Base-by-base conservation (phyloP, 805 yeast species). In the Huiozyma sinensis region DNA sequence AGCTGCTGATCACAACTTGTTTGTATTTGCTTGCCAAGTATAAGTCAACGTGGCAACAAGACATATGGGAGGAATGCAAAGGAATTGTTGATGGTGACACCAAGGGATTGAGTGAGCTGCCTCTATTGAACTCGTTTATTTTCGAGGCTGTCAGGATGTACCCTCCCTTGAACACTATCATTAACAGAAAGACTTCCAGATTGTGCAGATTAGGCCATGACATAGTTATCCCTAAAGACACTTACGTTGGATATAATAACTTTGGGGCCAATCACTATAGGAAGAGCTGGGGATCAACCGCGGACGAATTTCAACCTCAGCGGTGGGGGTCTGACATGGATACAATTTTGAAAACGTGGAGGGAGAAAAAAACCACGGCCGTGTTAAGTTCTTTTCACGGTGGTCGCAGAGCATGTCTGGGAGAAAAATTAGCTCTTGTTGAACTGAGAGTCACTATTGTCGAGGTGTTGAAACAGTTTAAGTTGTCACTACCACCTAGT, bases 121-220 rank as follows among this genome's bases (percentile, higher is more conserved):
- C 82, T 1, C 69, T 72, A 41, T 57, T 83, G 45, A 72, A 76
- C 51, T 84, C 88, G 0, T 67, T 83, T 27, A 55, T 83, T 3
- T 69, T 70, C 42, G 94, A 84, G 57, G 68, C 76, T 0, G 54
- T 75, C 13, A 61, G 83, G 41, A 55, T 68, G 58, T 69, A 65
- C 41, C 83, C 83, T 1, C 82, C 83, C 0, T 57, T 77, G 39
- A 78, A 75, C 1, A 78, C 72, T 36, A 71, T 77, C 27, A 70
- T 76, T 11, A 77, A 77, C 53, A 62, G 81, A 42, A 48, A 63
- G 13, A 70, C 81, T 0, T 52, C 73, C 0, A 51, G 50, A 40
- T 54, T 54, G 1, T 65, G 67, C 2, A 44, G 60, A 0, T 53
- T 76, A 27, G 79, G 79, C 0, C 49, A 55, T 0, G 53, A 63